Evolutionary conservation across 371 early-diverging fungal genomes (phyloP), one percentile per base, ranked within the genome.

Genomic region (Mortierella sp.): DNA sequence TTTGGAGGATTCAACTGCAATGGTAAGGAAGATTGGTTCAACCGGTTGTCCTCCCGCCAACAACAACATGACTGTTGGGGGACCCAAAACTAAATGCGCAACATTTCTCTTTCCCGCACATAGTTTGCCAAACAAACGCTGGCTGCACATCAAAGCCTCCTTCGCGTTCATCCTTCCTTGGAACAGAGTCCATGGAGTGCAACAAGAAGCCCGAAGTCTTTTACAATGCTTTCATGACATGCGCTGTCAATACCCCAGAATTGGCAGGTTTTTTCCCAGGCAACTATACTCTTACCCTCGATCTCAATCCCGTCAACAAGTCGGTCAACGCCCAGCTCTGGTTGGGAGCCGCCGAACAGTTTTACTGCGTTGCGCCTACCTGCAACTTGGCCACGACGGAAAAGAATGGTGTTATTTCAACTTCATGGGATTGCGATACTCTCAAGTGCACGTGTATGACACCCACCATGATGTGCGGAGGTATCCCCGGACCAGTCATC

Each of bases 1-100:
- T 76, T 76, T 46, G 66, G 66, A 29, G 77, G 70, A 49, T 69
- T 76, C 61, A 76, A 76, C 52, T 76, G 77, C 56, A 76, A 76
- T 54, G 61, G 77, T 76, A 65, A 53, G 55, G 13, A 27, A 24
- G 13, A 3, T 41, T 9, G 3, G 24, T 22, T 16, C 19, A 24
- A 7, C 12, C 7, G 5, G 12, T 12, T 7, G n/a, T 17, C 44
- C 7, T 44, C 5, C 13, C 44, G n/a, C 12, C 45, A 28, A 28
- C 22, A 8, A 28, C 27, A 19, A 25, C 49, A 49, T 28, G 27
- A 19, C 14, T n/a, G n/a, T n/a, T n/a, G n/a, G n/a, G n/a, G n/a
- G n/a, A n/a, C n/a, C n/a, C n/a, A n/a, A n/a, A n/a, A n/a, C n/a
- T n/a, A n/a, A n/a, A n/a, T n/a, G n/a, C n/a, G n/a, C n/a, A n/a